These are phyloP conservation scores for Mycena chlorophos DNA, from an alignment of 768 basidiomycete species.

Conservation along the genomic window DNA sequence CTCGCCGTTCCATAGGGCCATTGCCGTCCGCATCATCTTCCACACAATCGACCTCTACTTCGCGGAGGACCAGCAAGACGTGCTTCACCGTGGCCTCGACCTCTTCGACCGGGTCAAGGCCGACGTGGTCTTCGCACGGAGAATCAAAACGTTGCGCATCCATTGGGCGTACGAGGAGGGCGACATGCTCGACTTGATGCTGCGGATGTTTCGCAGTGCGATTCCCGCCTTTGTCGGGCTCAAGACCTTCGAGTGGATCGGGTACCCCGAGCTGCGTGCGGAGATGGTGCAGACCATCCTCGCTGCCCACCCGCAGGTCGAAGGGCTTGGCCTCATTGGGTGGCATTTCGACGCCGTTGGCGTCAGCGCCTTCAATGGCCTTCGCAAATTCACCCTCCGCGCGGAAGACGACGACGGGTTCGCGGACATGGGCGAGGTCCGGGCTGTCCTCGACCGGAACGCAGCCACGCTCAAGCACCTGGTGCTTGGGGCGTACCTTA, in stretches of 20 bases:
- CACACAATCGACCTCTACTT: conserved; percentile 69
- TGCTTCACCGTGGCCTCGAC: conserved; percentile 60
- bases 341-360: conserved; percentile 77
- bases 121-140: conserved; percentile 59
- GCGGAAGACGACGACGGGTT: conserved; percentile 73
- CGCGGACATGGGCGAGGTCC: conserved; percentile 69
- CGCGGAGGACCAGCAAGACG: conserved; percentile 58
- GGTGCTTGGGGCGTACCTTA: conserved; percentile 68
- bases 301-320: conserved; percentile 52
- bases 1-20: conserved; percentile 62
- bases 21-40: conserved; percentile 65
- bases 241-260: conserved; percentile 73
- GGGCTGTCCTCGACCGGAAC: conserved; percentile 63
- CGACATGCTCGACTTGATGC: conserved; percentile 64
- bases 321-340: conserved; percentile 62
- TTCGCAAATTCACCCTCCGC: conserved; percentile 66
- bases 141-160: conserved; percentile 57
- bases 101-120: conserved; percentile 67
- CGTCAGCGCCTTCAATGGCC: conserved; percentile 58
- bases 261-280: conserved; percentile 68
- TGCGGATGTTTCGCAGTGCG: conserved; percentile 60
- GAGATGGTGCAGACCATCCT: conserved; percentile 64
- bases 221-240: conserved; percentile 64
- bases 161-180: conserved; percentile 74
- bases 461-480: conserved; percentile 57